Evolutionary conservation across 257 asterid species (phyloP).

Genomic region (Paraleonurus japonicus): DNA sequence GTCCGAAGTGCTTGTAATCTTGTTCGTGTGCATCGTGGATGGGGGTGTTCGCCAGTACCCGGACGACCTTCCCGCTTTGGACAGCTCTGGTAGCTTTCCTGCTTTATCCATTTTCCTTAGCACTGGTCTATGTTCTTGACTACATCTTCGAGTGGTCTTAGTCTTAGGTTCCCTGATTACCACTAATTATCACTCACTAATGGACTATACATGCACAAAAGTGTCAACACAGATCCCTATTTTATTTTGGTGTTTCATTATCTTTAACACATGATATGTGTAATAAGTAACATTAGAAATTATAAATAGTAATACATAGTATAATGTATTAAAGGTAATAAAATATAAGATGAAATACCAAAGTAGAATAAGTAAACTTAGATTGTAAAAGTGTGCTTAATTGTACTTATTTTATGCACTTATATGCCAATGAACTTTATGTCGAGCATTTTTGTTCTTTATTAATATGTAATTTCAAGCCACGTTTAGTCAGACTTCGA

Average conservation of each 20-base stretch:
- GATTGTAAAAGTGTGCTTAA: not conserved
- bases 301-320: no score
- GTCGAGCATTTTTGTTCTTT: not conserved
- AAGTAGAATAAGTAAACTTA: no score
- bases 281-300: no score
- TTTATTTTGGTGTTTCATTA: no score
- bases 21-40: constrained; percentile 78
- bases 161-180: constrained; percentile 20
- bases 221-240: no score
- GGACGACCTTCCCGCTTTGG: constrained; percentile 91
- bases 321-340: no score
- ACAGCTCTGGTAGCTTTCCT: constrained; percentile 63
- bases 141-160: constrained; percentile 78
- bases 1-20: constrained; percentile 79
- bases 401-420: not conserved
- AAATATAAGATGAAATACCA: no score
- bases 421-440: not conserved
- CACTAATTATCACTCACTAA: not conserved
- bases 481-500: no score
- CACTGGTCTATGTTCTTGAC: constrained; percentile 83
- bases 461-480: not conserved
- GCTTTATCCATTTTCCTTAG: constrained; percentile 80
- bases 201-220: not conserved
- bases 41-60: constrained; percentile 78
- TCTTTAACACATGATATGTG: no score